phyloP scores from a whole-genome alignment of 2,329 filamentous ascomycete species.

The Didymella pomorum region DNA sequence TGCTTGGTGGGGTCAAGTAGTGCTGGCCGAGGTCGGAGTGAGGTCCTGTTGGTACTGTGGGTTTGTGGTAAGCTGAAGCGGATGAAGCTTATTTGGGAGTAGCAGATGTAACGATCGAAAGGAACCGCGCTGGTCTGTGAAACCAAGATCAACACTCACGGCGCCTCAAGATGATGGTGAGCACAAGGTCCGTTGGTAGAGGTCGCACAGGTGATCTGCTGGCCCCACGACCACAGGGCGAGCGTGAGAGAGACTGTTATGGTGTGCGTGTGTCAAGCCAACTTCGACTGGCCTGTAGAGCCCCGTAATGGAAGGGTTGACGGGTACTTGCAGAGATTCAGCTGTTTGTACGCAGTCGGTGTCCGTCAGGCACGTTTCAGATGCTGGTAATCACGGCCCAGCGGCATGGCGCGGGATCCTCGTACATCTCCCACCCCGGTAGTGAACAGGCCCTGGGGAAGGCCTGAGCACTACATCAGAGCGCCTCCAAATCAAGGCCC shows the following conservation, averaged over 20 bases:
- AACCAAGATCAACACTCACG: conserved; percentile 32
- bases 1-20: neutral
- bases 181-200: conserved; percentile 28
- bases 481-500: conserved; percentile 9
- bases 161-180: conserved; percentile 25
- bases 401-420: conserved; percentile 37
- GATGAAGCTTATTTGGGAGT: conserved; percentile 38
- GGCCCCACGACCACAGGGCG: conserved; percentile 18
- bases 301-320: neutral
- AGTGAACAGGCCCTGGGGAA: conserved; percentile 13
- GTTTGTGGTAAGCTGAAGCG: conserved; percentile 29
- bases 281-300: neutral
- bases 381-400: conserved; percentile 36
- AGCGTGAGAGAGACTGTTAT: conserved; percentile 1
- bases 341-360: conserved; percentile 19
- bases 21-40: conserved; percentile 15
- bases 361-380: conserved; percentile 39
- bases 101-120: conserved; percentile 47
- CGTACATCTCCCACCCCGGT: conserved; percentile 25
- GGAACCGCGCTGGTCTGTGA: conserved; percentile 39
- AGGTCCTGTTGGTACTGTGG: neutral
- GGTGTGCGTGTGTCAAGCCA: conserved; percentile 8
- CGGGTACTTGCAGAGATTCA: conserved; percentile 16
- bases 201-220: conserved; percentile 31
- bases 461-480: neutral